A percentile compares a stretch with the other conserved stretches of the same genome.
phyloP scores from a whole-genome alignment of 2,329 filamentous ascomycete genomes.

The Alternaria dauci region DNA sequence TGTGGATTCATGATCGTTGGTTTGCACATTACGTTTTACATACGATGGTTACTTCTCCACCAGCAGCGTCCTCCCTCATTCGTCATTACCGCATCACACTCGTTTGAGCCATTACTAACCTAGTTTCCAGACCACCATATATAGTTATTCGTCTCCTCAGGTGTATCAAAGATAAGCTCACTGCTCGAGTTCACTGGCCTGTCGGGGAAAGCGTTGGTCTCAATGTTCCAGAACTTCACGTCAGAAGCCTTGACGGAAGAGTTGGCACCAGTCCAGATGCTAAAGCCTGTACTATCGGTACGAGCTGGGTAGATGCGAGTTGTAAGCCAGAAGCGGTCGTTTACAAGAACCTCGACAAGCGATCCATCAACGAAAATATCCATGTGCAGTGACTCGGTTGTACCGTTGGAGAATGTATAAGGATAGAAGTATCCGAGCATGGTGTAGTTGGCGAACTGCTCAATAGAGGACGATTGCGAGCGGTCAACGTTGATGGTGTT shows the following conservation, averaged over 20 bases:
- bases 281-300: slow-evolving; percentile 54
- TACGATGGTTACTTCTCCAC: background rate
- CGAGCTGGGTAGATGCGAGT: slow-evolving; percentile 58
- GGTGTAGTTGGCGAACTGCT: slow-evolving; percentile 54
- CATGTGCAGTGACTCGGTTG: slow-evolving; percentile 53
- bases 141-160: slow-evolving; percentile 56
- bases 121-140: slow-evolving; percentile 58
- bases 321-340: slow-evolving; percentile 52
- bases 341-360: slow-evolving; percentile 58
- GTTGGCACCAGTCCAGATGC: slow-evolving; percentile 53
- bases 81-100: background rate
- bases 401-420: slow-evolving; percentile 50
- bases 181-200: slow-evolving; percentile 54
- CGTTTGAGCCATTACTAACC: background rate
- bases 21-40: slow-evolving; percentile 5
- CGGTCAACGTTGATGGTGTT: slow-evolving; percentile 58
- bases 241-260: slow-evolving; percentile 47
- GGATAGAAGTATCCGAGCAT: slow-evolving; percentile 58
- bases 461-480: slow-evolving; percentile 53
- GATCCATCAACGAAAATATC: slow-evolving; percentile 59
- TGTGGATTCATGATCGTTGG: background rate
- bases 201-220: slow-evolving; percentile 53
- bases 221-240: slow-evolving; percentile 52
- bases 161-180: slow-evolving; percentile 53
- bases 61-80: background rate